Base-by-base conservation (phyloP, 164 flowering plant species). In the Nymphaea thermarum region DNA sequence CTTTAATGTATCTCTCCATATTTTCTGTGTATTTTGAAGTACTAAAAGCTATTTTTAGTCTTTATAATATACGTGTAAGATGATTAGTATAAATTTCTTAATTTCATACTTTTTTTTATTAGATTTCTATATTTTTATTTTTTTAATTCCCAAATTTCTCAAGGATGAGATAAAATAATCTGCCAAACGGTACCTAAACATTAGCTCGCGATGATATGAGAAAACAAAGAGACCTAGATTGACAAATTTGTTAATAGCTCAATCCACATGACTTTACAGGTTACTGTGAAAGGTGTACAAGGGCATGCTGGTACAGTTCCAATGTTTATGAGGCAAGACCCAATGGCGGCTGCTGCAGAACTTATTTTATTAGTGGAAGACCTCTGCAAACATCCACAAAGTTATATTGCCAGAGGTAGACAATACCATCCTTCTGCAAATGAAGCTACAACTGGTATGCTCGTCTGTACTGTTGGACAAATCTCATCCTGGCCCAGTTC, bases 231-330 rank as follows among this genome's bases (percentile, higher is more conserved):
- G 36, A 25, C 36, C 36, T 25, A 25, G 36, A 25, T 25, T 25
- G 36, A 25, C 36, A 16, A 55, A 10, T 61, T 61, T 5, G 15
- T 61, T 61, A 15, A 61, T 16, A 61, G 11, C 41, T 61, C 12
- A 25, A 61, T 61, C 15, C 15, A 0, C 41, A 5, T 5, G 2
- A 6, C 18, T 45, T 73, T 78, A 73, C 85, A 95, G 99, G 91
- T 95, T 45, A 92, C 93, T 3, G 94, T 95, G 57, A 88, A 75
- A 82, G 99, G 99, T 69, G 77, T 93, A 51, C 99, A 95, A 70
- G 99, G 98, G 70, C 99, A 95, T 80, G 99, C 99, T 41, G 98
- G 98, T 71, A 95, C 99, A 7, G 99, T 95, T 64, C 99, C 99
- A 60, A 95, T 95, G 99, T 76, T 85, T 16, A 81, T 92, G 96